phyloP scores from a whole-genome alignment of 768 basidiomycete genomes.

The Podaxis carcinomalis region DNA sequence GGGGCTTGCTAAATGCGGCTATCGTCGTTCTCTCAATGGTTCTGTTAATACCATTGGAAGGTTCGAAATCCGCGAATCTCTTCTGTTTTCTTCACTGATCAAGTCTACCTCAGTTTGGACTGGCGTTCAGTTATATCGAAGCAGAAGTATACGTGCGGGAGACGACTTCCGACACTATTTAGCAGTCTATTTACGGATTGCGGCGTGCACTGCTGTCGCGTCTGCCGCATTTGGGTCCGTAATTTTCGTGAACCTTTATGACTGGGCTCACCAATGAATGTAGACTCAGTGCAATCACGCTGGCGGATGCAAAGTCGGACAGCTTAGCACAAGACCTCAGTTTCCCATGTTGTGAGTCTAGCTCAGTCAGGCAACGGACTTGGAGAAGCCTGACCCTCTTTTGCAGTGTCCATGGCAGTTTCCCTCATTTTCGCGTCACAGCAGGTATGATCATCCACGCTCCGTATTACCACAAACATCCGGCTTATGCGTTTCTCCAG shows the following conservation, averaged over 20 bases:
- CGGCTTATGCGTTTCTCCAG: background rate
- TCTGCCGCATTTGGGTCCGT: constrained; percentile 3
- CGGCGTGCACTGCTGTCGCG: background rate
- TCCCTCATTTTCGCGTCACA: constrained; percentile 5
- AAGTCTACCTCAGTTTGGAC: background rate
- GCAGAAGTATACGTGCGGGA: background rate
- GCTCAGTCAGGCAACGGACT: background rate
- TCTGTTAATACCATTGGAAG: constrained; percentile 6
- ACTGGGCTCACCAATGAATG: background rate
- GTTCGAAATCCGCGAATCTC: background rate
- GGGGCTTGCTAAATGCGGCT: background rate
- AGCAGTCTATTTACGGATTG: constrained; percentile 4
- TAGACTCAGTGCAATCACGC: constrained; percentile 1
- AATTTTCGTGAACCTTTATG: background rate
- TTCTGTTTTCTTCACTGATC: background rate
- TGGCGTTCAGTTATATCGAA: constrained; percentile 3
- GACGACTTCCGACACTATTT: constrained; percentile 6
- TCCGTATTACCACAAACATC: background rate
- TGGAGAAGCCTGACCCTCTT: background rate
- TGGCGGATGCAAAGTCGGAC: background rate
- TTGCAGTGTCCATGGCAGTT: constrained; percentile 1
- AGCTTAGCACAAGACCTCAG: constrained; percentile 5
- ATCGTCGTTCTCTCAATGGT: constrained; percentile 4
- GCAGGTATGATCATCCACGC: background rate
- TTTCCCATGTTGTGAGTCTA: constrained; percentile 2